Percentiles rank a stretch among this genome's conserved stretches.
Conservation (phyloP, 805 yeast genomes). For the Komagataella populi region DNA sequence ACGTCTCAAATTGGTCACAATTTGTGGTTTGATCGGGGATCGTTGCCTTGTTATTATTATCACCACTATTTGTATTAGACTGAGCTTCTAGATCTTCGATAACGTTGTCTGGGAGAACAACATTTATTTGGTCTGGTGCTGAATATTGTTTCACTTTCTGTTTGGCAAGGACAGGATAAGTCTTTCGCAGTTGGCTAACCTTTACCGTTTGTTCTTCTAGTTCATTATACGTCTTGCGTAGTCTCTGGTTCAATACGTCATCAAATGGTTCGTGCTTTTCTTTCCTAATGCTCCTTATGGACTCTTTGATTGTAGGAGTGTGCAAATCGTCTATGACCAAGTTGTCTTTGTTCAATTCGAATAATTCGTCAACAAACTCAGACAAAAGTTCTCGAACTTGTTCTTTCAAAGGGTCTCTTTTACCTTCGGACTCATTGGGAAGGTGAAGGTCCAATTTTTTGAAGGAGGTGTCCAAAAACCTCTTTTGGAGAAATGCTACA, state of each 20-base stretch:
- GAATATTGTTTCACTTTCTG: background rate
- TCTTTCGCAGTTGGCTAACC: conserved; percentile 36
- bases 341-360: conserved; percentile 43
- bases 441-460: conserved; percentile 34
- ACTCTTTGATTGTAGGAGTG: conserved; percentile 8
- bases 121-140: background rate
- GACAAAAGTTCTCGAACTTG: conserved; percentile 29
- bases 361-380: conserved; percentile 33
- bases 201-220: conserved; percentile 52
- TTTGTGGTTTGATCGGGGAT: background rate
- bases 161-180: background rate
- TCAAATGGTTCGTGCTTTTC: conserved; percentile 59
- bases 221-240: conserved; percentile 39
- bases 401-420: conserved; percentile 24
- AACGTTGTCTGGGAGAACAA: background rate
- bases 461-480: conserved; percentile 25
- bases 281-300: conserved; percentile 5
- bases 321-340: conserved; percentile 34
- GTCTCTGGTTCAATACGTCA: conserved; percentile 40
- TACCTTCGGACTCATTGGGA: conserved; percentile 18
- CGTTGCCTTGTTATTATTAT: background rate
- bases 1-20: background rate
- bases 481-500: conserved; percentile 30
- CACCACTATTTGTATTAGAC: background rate
- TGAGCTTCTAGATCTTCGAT: background rate